Percentiles rank a stretch among this genome's conserved stretches.
Conservation (phyloP, 371 early-diverging fungal species). For the Circinella umbellata region DNA sequence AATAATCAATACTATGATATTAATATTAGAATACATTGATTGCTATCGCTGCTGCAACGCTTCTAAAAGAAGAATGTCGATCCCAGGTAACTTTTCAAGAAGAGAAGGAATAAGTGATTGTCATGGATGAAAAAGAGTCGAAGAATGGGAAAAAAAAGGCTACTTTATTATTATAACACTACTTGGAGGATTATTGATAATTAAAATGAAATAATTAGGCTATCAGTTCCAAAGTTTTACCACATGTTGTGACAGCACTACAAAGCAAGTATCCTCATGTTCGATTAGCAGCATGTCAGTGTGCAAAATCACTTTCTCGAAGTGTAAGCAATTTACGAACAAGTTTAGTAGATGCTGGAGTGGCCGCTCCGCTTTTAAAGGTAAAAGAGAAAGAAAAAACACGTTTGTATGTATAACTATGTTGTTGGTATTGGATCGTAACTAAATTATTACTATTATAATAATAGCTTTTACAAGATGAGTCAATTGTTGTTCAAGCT, state of each 20-base stretch:
- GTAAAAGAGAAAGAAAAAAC: slow-evolving; percentile 31
- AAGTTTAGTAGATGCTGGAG: slow-evolving; percentile 80
- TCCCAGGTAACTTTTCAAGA: slow-evolving; percentile 50
- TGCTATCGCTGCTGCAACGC: slow-evolving; percentile 80
- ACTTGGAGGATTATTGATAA: too few species aligned
- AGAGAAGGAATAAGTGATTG: neutral
- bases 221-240: slow-evolving; percentile 80
- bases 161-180: too few species aligned
- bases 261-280: slow-evolving; percentile 62
- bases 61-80: slow-evolving; percentile 81
- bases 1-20: neutral
- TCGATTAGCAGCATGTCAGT: slow-evolving; percentile 83
- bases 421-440: neutral
- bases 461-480: slow-evolving; percentile 70
- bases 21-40: slow-evolving; percentile 63
- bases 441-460: neutral
- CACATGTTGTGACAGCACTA: slow-evolving; percentile 75
- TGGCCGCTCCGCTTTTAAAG: slow-evolving; percentile 73
- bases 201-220: slow-evolving; percentile 39
- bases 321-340: slow-evolving; percentile 84
- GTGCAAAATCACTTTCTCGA: slow-evolving; percentile 77
- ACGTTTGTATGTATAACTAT: neutral
- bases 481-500: slow-evolving; percentile 67
- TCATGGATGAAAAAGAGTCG: too few species aligned
- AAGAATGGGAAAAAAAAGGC: too few species aligned